Evolutionary conservation across 345 rosid genomes (phyloP).

Genomic region (Aurinia saxatilis): DNA sequence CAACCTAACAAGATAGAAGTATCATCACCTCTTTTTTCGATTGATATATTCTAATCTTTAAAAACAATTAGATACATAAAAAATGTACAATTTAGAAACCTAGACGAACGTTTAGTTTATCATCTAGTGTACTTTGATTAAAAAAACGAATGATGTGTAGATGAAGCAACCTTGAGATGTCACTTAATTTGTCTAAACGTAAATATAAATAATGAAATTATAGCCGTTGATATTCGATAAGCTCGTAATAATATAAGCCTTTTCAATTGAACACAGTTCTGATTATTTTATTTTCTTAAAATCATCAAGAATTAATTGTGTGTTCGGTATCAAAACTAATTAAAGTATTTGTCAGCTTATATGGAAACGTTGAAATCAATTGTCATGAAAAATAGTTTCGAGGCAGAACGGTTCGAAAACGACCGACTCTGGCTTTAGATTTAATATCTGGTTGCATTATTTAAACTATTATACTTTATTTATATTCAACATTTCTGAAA

Average conservation of each 20-base stretch:
- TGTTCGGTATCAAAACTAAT: neutral
- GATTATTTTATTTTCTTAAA: neutral
- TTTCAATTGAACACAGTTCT: neutral
- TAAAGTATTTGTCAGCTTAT: neutral
- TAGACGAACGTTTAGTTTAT: neutral
- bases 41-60: too few species aligned
- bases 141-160: neutral
- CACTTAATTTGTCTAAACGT: neutral
- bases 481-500: neutral
- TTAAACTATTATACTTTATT: neutral
- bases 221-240: constrained; percentile 10
- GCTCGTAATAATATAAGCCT: neutral
- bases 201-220: neutral
- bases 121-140: neutral
- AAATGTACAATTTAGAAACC: neutral
- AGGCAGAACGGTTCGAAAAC: constrained; percentile 21
- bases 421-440: constrained; percentile 7
- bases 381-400: neutral
- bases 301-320: neutral
- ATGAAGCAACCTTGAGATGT: neutral
- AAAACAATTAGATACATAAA: too few species aligned
- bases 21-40: too few species aligned
- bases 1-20: neutral
- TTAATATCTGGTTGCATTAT: neutral
- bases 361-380: neutral